Evolutionary conservation across 2,329 filamentous ascomycete genomes (phyloP), one percentile per base, ranked within the genome.

Genomic region (Cladophialophora psammophila): DNA sequence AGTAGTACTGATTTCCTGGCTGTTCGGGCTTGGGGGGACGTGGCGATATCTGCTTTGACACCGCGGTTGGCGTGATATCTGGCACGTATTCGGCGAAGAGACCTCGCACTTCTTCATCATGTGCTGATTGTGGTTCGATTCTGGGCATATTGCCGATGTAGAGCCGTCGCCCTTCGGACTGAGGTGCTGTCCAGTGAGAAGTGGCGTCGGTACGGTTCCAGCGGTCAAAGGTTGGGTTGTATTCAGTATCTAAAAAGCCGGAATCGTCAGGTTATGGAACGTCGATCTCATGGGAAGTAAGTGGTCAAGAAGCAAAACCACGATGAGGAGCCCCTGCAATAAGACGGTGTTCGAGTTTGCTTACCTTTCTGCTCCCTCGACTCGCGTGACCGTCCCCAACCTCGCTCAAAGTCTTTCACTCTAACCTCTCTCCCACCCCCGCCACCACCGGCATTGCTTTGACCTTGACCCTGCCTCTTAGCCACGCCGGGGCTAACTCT

Each of bases 401-500:
- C 68, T 31, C 61, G 55, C 32, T 70, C 68, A 52, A 59, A 68
- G 48, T 56, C 67, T 54, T 68, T 68, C 32, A 64, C 63, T 40
- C 67, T 60, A 35, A 48, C 55, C 60, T 71, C 67, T 53, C 60
- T 54, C 10, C 61, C 60, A 12, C 65, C 65, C 15, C 18, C 32
- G 2, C 53, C 55, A 34, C 58, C 58, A 32, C 63, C 53, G 32
- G 48, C 61, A 5, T 45, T 18, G 34, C 42, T 31, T 34, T 64
- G 40, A n/a, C 54, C 59, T 13, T 59, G 58, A 5, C 50, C 50
- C 13, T 60, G 62, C 13, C 65, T 53, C 58, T 55, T 64, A n/a
- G 86, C 85, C 66, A 88, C 82, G 71, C 88, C 89, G 0, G 87
- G 88, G 42, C 88, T 88, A 70, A 91, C 85, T 76, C 87, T 90